Evolutionary conservation across 495 filamentous ascomycete genomes (phyloP).

Genomic region (Xylaria intraflava): DNA sequence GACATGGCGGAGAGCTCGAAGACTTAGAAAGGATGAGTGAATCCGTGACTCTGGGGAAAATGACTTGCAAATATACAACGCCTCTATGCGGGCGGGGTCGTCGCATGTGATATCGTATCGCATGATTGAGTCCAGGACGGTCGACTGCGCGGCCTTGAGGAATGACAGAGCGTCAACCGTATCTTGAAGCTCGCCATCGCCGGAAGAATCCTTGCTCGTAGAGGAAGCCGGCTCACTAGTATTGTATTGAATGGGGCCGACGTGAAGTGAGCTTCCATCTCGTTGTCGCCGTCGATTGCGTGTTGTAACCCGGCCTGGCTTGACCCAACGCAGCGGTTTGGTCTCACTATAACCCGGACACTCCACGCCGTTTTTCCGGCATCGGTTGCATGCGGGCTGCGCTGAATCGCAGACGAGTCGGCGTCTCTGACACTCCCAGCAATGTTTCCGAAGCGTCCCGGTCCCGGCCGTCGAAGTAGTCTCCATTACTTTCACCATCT

Average conservation of each 20-base stretch:
- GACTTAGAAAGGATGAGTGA: neutral
- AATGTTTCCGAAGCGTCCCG: conserved; percentile 16
- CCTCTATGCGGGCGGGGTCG: conserved; percentile 3
- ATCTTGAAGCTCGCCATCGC: neutral
- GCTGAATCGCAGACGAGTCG: conserved; percentile 31
- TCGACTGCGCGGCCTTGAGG: neutral
- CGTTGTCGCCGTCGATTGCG: conserved; percentile 7
- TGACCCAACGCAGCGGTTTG: conserved; percentile 28
- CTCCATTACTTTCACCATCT: neutral
- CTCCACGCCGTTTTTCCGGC: conserved; percentile 20
- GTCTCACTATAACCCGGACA: conserved; percentile 26
- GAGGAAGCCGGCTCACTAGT: neutral
- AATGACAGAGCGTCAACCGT: neutral
- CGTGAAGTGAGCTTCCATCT: neutral
- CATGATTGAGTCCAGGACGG: conserved; percentile 2
- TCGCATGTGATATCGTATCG: conserved; percentile 6
- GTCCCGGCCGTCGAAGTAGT: neutral
- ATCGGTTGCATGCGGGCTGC: conserved; percentile 24
- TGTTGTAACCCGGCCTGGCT: conserved; percentile 24
- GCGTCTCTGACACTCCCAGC: conserved; percentile 37
- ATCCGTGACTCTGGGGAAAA: neutral
- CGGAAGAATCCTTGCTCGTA: neutral
- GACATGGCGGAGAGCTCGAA: neutral
- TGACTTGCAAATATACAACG: conserved; percentile 9
- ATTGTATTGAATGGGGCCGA: neutral